Base-by-base conservation (phyloP, 768 basidiomycete species). In the Amanita pseudoporphyria region DNA sequence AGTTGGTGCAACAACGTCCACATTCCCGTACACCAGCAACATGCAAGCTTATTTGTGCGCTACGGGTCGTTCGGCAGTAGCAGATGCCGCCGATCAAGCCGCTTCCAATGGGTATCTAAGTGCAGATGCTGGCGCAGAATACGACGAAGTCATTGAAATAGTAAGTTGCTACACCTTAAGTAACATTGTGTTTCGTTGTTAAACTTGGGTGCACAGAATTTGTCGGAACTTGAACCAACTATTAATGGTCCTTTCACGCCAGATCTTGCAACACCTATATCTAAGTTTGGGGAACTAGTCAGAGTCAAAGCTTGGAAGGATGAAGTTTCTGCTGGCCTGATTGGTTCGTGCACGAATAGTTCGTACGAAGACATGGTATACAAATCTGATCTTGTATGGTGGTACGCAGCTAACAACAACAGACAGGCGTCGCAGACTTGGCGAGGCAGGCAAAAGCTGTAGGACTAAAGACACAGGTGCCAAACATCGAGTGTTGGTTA, bases 1-100 rank as follows among this genome's bases (percentile, higher is more conserved):
- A 71, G 94, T 98, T n/a, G 96, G 96, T 33, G 96, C 96, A n/a
- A 99, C 96, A 1, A 98, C 96, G 0, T 95, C 94, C 1, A 91
- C 87, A 5, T 99, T 99, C 76, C 94, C 95, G 4, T 99, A 98
- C 67, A 92, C 91, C 13, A 67, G 78, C 14, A 80, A 81, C 59
- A 98, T 98, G 95, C 76, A 81, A 28, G 73, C 79, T 31, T 99
- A 98, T 67, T 79, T 99, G 26, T 72, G 78, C 54, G 93, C 93
- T 16, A 99, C 96, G 7, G 84, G 90, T 43, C 82, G 96, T 50
- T 81, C 77, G 35, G 79, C 85, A 28, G 91, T 95, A 21, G 94
- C 94, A 26, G 69, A 67, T 13, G 89, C 89, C 26, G 96, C 96
- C 0, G 93, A 96, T 58, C 65, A 75, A 51, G 95, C 94, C 30